These are phyloP conservation scores for Lizonia empirigonia DNA, from an alignment of 2,329 filamentous ascomycete species.

Conservation along the genomic window DNA sequence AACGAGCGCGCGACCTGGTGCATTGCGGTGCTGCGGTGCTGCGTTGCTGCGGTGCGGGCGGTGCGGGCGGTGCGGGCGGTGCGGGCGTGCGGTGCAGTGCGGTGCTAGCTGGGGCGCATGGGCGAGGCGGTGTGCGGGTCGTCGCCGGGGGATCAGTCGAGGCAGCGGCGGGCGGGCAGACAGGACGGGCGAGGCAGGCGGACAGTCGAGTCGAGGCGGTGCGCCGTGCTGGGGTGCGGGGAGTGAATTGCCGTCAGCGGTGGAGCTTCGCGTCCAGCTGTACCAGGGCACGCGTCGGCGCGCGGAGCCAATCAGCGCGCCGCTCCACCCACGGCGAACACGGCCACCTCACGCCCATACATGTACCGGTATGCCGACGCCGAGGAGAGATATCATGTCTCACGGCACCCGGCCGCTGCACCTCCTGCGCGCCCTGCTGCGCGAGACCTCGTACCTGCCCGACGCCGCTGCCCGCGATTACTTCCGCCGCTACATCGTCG, in stretches of 20 bases:
- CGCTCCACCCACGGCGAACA: background rate
- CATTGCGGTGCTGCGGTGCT: conserved; percentile 13
- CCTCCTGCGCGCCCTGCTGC: conserved; percentile 62
- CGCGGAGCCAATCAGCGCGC: conserved; percentile 26
- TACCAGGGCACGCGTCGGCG: conserved; percentile 4
- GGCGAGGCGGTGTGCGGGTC: conserved; percentile 3
- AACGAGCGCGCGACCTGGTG: conserved; percentile 43
- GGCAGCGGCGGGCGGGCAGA: no score
- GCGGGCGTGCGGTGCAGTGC: background rate
- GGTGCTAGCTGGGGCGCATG: conserved; percentile 26
- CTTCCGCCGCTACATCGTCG: conserved; percentile 55
- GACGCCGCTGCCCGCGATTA: conserved; percentile 60
- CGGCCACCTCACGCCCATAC: no score
- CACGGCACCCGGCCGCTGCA: no score
- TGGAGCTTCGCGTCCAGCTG: conserved; percentile 32
- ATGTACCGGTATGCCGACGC: no score
- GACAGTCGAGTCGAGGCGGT: background rate
- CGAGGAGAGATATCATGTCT: no score
- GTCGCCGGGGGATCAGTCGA: no score
- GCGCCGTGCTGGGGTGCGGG: conserved; percentile 7
- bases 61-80: background rate
- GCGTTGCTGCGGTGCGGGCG: background rate
- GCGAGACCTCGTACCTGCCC: conserved; percentile 66
- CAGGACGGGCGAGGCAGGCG: background rate
- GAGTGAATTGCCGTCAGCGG: conserved; percentile 25